phyloP scores from a whole-genome alignment of 1,284 basidiomycete genomes.

The Cryptococcus sp. region DNA sequence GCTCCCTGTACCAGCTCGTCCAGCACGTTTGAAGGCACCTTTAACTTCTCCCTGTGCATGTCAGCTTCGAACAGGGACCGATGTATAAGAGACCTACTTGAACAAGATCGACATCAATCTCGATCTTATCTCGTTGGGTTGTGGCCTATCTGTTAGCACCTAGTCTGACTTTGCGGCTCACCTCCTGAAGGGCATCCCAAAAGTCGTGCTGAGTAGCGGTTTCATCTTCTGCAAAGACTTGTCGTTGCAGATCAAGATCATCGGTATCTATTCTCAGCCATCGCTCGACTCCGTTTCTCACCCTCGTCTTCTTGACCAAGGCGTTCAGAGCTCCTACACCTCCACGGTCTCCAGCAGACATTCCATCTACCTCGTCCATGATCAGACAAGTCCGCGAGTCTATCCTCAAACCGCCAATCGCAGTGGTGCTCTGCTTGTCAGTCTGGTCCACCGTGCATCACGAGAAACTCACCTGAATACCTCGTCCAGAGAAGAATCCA shows the following conservation, averaged over 20 bases:
- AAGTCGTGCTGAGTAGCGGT: conserved; percentile 71
- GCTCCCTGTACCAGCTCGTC: conserved; percentile 85
- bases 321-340: conserved; percentile 89
- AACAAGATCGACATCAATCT: conserved; percentile 80
- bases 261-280: conserved; percentile 63
- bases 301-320: conserved; percentile 90
- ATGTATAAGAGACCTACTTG: conserved; percentile 57
- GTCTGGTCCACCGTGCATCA: neutral
- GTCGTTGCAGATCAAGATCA: conserved; percentile 98
- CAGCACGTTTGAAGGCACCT: conserved; percentile 80
- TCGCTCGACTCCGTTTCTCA: conserved; percentile 27
- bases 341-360: conserved; percentile 95
- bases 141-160: conserved; percentile 55
- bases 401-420: conserved; percentile 60
- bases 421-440: conserved; percentile 57
- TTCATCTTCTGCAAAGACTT: conserved; percentile 80
- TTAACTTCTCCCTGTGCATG: conserved; percentile 77
- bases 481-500: conserved; percentile 68
- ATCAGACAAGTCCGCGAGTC: conserved; percentile 82
- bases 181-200: conserved; percentile 70
- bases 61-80: neutral
- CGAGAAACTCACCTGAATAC: conserved; percentile 48
- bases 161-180: conserved; percentile 41
- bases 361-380: conserved; percentile 99
- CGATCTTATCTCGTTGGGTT: conserved; percentile 67